These are phyloP conservation scores for Paraphoma sp. DNA, from an alignment of 2,329 filamentous ascomycete genomes.

Conservation along the genomic window DNA sequence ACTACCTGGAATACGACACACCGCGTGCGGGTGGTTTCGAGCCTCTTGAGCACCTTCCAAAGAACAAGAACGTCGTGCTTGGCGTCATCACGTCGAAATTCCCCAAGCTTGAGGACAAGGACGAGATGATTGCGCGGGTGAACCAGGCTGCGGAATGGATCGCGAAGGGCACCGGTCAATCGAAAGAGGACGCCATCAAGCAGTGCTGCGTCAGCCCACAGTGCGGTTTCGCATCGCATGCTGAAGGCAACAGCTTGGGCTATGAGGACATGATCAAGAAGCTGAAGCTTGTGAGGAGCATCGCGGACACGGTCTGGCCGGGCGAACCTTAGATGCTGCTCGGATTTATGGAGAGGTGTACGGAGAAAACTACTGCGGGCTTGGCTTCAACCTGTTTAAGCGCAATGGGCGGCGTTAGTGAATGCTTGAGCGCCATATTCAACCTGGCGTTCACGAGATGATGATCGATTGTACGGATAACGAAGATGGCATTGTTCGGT, in stretches of 20 bases:
- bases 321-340: slow-evolving; percentile 48
- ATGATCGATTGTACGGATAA: too few species aligned
- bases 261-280: slow-evolving; percentile 77
- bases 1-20: slow-evolving; percentile 56
- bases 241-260: slow-evolving; percentile 72
- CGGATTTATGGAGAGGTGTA: too few species aligned
- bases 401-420: too few species aligned
- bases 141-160: slow-evolving; percentile 68
- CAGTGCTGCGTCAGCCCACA: slow-evolving; percentile 58
- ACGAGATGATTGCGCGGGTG: slow-evolving; percentile 56
- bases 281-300: slow-evolving; percentile 71
- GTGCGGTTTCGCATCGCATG: slow-evolving; percentile 67
- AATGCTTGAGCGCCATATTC: too few species aligned
- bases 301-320: slow-evolving; percentile 77
- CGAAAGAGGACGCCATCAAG: slow-evolving; percentile 70
- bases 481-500: too few species aligned
- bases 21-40: slow-evolving; percentile 57
- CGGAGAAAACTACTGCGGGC: too few species aligned
- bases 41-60: slow-evolving; percentile 53
- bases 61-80: slow-evolving; percentile 56
- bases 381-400: too few species aligned
- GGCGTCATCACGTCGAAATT: slow-evolving; percentile 57
- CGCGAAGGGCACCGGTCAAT: slow-evolving; percentile 70
- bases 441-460: too few species aligned
- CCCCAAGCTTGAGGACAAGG: slow-evolving; percentile 53